Conservation (phyloP, 2,329 filamentous ascomycete species). For the Didymella pinodella region DNA sequence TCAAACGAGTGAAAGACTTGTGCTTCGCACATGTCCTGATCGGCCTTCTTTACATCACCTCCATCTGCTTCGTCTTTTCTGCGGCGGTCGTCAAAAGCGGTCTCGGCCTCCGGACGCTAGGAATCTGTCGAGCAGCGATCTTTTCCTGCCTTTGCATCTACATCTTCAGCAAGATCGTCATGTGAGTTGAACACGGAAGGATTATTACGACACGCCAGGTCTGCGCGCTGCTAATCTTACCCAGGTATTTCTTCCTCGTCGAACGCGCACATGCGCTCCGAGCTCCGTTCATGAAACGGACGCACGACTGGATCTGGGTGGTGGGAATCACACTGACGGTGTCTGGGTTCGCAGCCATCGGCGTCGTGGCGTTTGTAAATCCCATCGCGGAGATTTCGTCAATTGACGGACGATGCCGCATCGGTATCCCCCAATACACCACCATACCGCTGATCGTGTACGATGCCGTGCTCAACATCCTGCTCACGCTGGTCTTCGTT, state of each 20-base stretch:
- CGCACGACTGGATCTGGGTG: conserved; percentile 49
- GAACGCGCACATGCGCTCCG: conserved; percentile 53
- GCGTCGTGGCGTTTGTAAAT: conserved; percentile 38
- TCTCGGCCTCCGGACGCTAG: conserved; percentile 35
- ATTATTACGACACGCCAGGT: background rate
- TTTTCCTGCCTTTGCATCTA: conserved; percentile 50
- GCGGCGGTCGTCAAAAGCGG: conserved; percentile 46
- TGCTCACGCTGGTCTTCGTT: conserved; percentile 52
- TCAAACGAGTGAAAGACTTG: conserved; percentile 6
- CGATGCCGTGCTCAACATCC: conserved; percentile 51
- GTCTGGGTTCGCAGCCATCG: conserved; percentile 42
- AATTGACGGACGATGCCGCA: conserved; percentile 48
- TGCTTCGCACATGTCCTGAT: conserved; percentile 41
- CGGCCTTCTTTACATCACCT: conserved; percentile 45
- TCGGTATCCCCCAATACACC: conserved; percentile 50
- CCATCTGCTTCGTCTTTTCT: conserved; percentile 47
- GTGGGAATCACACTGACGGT: conserved; percentile 17
- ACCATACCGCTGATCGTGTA: conserved; percentile 50
- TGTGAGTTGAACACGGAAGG: conserved; percentile 14
- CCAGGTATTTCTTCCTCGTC: conserved; percentile 53
- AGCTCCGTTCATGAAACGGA: conserved; percentile 41
- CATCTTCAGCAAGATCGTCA: conserved; percentile 25
- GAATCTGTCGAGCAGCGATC: conserved; percentile 46
- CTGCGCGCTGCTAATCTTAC: background rate
- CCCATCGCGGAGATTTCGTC: conserved; percentile 44